Evolutionary conservation across 2,329 filamentous ascomycete genomes (phyloP).

Genomic region (Zymoseptoria passerinii): DNA sequence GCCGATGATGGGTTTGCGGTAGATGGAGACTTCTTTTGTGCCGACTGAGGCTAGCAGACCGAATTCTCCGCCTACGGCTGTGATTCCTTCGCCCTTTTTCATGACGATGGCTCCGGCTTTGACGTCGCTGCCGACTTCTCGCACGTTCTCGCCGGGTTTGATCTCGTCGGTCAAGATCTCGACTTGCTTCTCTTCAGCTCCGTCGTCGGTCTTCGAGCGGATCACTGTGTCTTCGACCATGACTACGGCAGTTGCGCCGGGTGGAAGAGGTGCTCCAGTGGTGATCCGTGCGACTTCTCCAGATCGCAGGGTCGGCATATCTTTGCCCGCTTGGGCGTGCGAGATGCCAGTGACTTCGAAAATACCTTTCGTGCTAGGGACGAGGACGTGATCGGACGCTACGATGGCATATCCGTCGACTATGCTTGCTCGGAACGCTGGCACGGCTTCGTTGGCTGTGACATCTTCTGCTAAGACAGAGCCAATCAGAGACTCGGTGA

Average conservation of each 20-base stretch:
- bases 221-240: constrained; percentile 94
- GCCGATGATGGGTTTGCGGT: constrained; percentile 68
- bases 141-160: constrained; percentile 73
- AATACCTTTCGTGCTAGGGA: constrained; percentile 59
- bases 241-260: constrained; percentile 80
- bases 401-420: constrained; percentile 93
- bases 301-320: constrained; percentile 54
- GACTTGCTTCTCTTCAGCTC: constrained; percentile 75
- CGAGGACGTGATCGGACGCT: constrained; percentile 37
- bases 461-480: constrained; percentile 78
- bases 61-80: constrained; percentile 80
- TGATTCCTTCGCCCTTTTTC: constrained; percentile 70
- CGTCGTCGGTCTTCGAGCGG: constrained; percentile 66
- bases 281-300: constrained; percentile 86
- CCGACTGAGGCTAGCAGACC: constrained; percentile 83
- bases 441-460: constrained; percentile 70
- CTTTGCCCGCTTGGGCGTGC: constrained; percentile 64
- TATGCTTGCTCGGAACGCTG: constrained; percentile 89
- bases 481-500: constrained; percentile 61
- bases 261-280: constrained; percentile 78
- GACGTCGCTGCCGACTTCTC: constrained; percentile 86
- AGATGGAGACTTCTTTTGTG: constrained; percentile 60
- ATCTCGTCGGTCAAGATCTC: constrained; percentile 76
- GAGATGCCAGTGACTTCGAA: constrained; percentile 84
- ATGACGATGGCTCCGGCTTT: constrained; percentile 61